phyloP scores from a whole-genome alignment of 108 stramenopile species.

The Schizochytrium sp. region DNA sequence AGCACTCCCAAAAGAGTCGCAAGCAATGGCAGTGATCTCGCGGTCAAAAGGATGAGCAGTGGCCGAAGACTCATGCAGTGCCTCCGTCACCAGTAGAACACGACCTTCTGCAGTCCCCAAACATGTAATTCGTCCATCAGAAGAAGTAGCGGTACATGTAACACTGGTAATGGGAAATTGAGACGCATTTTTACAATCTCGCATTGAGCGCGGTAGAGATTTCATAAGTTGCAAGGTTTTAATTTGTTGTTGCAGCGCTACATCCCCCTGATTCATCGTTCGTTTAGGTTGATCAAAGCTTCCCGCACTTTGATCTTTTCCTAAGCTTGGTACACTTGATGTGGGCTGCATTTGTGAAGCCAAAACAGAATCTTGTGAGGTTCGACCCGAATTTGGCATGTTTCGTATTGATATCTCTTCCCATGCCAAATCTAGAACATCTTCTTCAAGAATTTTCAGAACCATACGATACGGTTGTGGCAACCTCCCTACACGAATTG shows the following conservation, averaged over 20 bases:
- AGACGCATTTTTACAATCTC: neutral
- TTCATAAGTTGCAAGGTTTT: conserved; percentile 17
- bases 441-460: conserved; percentile 49
- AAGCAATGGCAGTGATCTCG: too few species aligned
- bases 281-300: neutral
- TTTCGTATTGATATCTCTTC: conserved; percentile 18
- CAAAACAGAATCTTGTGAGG: neutral
- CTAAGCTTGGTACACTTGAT: neutral
- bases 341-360: neutral
- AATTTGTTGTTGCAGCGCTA: neutral
- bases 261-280: neutral
- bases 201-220: neutral
- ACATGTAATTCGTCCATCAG: too few species aligned
- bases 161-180: neutral
- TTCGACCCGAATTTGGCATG: neutral
- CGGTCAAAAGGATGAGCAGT: too few species aligned
- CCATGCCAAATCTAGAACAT: conserved; percentile 21
- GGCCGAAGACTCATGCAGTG: too few species aligned
- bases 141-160: too few species aligned
- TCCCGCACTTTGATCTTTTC: neutral
- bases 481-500: neutral
- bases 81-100: too few species aligned
- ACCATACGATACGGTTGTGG: conserved; percentile 58
- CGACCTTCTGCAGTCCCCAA: too few species aligned
- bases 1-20: too few species aligned